Evolutionary conservation across 163 green algal species (phyloP), one percentile per base, ranked within the genome.

Genomic region (Dunaliella salina): DNA sequence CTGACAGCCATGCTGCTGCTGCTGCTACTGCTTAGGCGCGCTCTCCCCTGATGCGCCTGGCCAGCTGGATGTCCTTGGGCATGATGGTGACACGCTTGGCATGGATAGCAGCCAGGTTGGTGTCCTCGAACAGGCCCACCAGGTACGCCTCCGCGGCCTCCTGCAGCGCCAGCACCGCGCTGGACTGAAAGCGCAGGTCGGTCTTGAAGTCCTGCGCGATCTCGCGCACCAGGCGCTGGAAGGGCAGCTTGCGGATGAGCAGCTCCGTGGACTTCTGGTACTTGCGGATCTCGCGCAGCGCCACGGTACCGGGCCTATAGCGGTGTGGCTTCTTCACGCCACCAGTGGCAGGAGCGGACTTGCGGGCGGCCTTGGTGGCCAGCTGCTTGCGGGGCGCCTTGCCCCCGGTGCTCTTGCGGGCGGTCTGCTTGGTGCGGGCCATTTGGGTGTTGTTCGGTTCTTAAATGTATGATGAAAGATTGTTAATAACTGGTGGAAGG

Each of bases 201-300:
- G 95, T 97, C 94, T 98, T 99, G 94, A 98, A 99, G 91, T 99
- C 96, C 92, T 99, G 96, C 79, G 96, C 96, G 83, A 98, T 98
- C 90, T 98, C 96, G 82, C 96, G 93, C 12, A 99, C 96, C 85
- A 98, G 95, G 63, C 96, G 94, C 94, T 99, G 96, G 94, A 99
- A 99, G 50, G 96, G 96, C 86, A 99, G 94, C 95, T 99, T 99
- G 91, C 96, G 93, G 92, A 99, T 99, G 30, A 99, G 94, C 87
- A 98, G 95, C 95, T 98, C 96, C 18, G 96, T 98, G 81, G 91
- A 96, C 95, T 98, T 98, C 94, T 98, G 96, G 94, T 98, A 98
- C 94, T 98, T 98, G 89, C 95, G 93, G 92, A 98, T 98, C 92
- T 98, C 95, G 81, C 95, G 93, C 85, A 98, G 95, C 75, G 95